A percentile compares a stretch with the other conserved stretches of the same genome.
These are phyloP conservation scores for Galeopsis tetrahit DNA, from an alignment of 257 asterid genomes.

Conservation along the genomic window DNA sequence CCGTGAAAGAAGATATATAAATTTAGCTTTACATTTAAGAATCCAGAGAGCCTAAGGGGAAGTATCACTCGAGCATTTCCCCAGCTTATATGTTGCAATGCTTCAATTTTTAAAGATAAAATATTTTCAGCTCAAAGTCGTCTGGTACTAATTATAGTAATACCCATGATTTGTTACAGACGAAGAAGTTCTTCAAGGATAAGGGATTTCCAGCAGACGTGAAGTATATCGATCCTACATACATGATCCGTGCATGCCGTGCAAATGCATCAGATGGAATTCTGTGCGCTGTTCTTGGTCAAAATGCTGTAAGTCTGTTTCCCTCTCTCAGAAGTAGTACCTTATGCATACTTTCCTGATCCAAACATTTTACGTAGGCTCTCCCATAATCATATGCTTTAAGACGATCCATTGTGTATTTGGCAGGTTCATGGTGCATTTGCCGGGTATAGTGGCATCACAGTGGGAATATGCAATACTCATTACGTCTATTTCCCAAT, in stretches of 20 bases:
- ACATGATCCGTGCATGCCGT: constrained; percentile 98
- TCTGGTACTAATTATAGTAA: constrained; percentile 16
- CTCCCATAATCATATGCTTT: not conserved
- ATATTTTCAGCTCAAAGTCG: not conserved
- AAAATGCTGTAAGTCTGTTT: constrained; percentile 82
- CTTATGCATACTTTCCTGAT: too few species aligned
- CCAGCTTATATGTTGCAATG: constrained; percentile 2
- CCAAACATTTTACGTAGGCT: not conserved
- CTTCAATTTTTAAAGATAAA: not conserved
- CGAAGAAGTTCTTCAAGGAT: constrained; percentile 76
- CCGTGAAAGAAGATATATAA: not conserved
- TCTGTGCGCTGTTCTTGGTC: constrained; percentile 95
- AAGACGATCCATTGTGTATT: not conserved
- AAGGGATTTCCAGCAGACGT: constrained; percentile 79
- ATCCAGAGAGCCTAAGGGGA: not conserved
- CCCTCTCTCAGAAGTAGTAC: not conserved
- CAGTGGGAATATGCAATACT: constrained; percentile 93
- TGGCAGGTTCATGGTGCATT: constrained; percentile 98
- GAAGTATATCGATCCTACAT: constrained; percentile 95
- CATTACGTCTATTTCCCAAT: constrained; percentile 92
- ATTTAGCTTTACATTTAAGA: not conserved
- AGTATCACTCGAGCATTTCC: not conserved
- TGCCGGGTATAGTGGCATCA: constrained; percentile 95
- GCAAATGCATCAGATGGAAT: constrained; percentile 98
- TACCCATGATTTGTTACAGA: constrained; percentile 45